Conservation (phyloP, 208 protist genomes). For the Blastocrithidia nonstop region DNA sequence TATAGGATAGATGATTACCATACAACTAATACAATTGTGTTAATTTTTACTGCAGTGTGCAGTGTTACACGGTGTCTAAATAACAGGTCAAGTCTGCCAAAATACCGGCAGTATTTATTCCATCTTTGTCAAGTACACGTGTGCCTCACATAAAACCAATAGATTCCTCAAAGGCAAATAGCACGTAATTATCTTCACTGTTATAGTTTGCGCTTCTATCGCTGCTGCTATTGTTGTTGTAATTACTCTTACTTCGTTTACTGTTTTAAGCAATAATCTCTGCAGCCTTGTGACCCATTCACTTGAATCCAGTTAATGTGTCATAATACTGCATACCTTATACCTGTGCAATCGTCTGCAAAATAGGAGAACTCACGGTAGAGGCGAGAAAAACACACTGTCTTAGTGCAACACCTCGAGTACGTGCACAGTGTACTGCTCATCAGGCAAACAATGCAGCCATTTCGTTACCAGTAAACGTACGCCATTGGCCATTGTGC, state of each 20-base stretch:
- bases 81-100: conserved; percentile 84
- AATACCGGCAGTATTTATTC: conserved; percentile 83
- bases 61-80: conserved; percentile 6
- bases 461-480: conserved; percentile 97
- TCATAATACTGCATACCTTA: conserved; percentile 88
- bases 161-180: conserved; percentile 95
- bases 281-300: conserved; percentile 87
- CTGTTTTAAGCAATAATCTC: conserved; percentile 13
- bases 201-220: too few relatives aligned
- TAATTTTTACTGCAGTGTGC: conserved; percentile 47
- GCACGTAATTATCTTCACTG: too few relatives aligned
- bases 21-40: conserved; percentile 62
- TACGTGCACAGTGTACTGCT: conserved; percentile 51
- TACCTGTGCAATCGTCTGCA: conserved; percentile 82
- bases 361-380: conserved; percentile 76
- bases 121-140: conserved; percentile 94
- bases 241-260: conserved; percentile 1
- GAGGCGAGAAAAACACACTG: conserved; percentile 45
- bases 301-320: conserved; percentile 98
- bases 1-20: conserved; percentile 82
- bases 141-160: conserved; percentile 93
- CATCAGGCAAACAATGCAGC: conserved; percentile 92
- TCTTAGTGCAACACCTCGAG: conserved; percentile 15
- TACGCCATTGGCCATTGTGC: conserved; percentile 43
- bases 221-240: background rate